Evolutionary conservation across 257 asterid species (phyloP).

Genomic region (Solanum boliviense): DNA sequence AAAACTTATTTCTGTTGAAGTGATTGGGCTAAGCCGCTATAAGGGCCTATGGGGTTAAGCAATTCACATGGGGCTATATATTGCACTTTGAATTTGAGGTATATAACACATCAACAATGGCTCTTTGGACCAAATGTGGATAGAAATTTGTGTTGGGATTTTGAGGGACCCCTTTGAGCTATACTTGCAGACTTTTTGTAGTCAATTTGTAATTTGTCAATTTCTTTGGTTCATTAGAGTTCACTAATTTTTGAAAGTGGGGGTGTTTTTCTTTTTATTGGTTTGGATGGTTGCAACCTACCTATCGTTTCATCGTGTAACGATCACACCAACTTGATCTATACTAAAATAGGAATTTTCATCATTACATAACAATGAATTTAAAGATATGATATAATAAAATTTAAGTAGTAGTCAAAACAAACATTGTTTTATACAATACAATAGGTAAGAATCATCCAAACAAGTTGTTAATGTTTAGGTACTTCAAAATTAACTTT

Average conservation of each 20-base stretch:
- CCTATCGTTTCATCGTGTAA: not conserved
- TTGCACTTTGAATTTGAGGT: not conserved
- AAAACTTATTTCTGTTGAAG: not conserved
- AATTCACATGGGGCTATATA: not conserved
- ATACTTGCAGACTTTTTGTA: not conserved
- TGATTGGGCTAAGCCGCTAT: not conserved
- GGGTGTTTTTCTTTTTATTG: not conserved
- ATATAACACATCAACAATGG: not conserved
- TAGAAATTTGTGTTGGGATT: not conserved
- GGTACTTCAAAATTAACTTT: not conserved
- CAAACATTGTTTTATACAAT: not conserved
- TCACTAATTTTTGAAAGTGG: not conserved
- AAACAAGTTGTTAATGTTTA: not conserved
- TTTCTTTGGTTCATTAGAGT: not conserved
- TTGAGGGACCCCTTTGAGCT: not conserved
- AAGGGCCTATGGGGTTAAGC: not conserved
- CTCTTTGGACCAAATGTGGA: not conserved
- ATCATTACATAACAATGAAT: rapidly evolving
- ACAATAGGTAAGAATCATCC: not conserved
- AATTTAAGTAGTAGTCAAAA: no score
- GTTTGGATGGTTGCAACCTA: not conserved
- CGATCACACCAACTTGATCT: not conserved
- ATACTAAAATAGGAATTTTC: no score
- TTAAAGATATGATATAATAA: not conserved
- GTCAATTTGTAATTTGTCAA: not conserved